phyloP scores from a whole-genome alignment of 805 yeast genomes.

The Jamesozyma spencerorum region DNA sequence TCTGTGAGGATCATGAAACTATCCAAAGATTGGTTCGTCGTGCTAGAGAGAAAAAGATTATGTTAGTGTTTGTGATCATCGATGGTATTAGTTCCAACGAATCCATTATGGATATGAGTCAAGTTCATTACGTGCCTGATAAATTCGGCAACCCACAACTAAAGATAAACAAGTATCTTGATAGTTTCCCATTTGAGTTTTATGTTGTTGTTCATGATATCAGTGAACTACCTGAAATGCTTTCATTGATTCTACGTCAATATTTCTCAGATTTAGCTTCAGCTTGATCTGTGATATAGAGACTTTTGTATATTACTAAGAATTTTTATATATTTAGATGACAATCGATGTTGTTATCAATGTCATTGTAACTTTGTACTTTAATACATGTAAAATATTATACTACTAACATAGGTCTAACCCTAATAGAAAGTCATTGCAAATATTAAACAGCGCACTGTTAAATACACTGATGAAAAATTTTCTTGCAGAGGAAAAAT shows the following conservation, averaged over 20 bases:
- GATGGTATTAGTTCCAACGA: conserved; percentile 76
- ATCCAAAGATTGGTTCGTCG: conserved; percentile 76
- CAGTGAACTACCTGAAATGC: conserved; percentile 82
- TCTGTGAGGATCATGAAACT: conserved; percentile 87
- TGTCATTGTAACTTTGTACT: too few relatives aligned
- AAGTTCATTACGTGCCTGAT: conserved; percentile 74
- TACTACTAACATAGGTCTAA: too few relatives aligned
- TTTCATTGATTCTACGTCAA: conserved; percentile 81
- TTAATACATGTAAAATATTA: too few relatives aligned
- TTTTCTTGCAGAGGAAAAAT: too few relatives aligned
- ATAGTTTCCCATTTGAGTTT: conserved; percentile 92
- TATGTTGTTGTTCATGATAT: conserved; percentile 89
- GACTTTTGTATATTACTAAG: not conserved
- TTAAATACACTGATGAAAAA: too few relatives aligned
- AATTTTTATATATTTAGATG: too few relatives aligned
- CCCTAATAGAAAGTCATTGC: too few relatives aligned
- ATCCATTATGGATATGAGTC: conserved; percentile 89
- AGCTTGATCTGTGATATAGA: conserved; percentile 1
- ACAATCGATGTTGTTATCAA: too few relatives aligned
- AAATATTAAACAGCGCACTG: too few relatives aligned
- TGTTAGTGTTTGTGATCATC: conserved; percentile 89
- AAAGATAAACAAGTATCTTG: conserved; percentile 76
- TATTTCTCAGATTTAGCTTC: conserved; percentile 70
- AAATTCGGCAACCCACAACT: conserved; percentile 59
- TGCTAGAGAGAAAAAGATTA: conserved; percentile 84